Evolutionary conservation across 1,284 basidiomycete genomes (phyloP), one percentile per base, ranked within the genome.

Genomic region (Rhodotorula sp.): DNA sequence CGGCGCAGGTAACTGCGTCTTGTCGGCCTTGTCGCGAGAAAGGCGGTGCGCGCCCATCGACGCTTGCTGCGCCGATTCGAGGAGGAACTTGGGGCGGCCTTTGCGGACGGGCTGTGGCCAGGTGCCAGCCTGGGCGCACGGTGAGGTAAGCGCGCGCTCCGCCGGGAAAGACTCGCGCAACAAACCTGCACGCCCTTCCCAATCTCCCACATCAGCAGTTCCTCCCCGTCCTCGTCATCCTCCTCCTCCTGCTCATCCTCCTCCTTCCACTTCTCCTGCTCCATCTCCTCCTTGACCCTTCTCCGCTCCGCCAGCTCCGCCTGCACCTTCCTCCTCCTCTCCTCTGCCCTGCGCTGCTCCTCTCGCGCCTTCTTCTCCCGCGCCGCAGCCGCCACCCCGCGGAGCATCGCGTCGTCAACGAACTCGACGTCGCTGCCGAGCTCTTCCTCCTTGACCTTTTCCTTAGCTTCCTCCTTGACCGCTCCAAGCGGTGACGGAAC

Each of bases 1-100:
- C 4, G 87, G 80, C 6, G 84, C 85, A 0, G 92, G 91, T 12
- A 94, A 69, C 41, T 71, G 54, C 53, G 48, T 54, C 61, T 29
- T 21, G 61, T 65, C 70, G 58, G 1, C n/a, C 29, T 27, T 15
- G 39, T 61, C 61, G 0, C 9, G 8, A 1, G 62, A 57, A 10
- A 78, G 74, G 1, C n/a, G 6, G 36, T 75, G 71, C 10, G 71
- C 61, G 3, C 76, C 77, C n/a, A 61, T 73, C 22, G 22, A 13
- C 37, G 68, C 70, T 58, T 77, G 77, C 37, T 69, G 60, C 19
- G 61, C 59, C 32, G 37, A 53, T 27, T 66, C 34, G 36, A 76
- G 39, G 7, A 61, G 61, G 59, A 78, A 76, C 53, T 64, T 66
- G 15, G 77, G 77, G 44, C 74, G 67, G 6, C 70, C 65, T 32